Base-by-base conservation (phyloP, 2,329 filamentous ascomycete species). In the Pseudocercospora crystallina region DNA sequence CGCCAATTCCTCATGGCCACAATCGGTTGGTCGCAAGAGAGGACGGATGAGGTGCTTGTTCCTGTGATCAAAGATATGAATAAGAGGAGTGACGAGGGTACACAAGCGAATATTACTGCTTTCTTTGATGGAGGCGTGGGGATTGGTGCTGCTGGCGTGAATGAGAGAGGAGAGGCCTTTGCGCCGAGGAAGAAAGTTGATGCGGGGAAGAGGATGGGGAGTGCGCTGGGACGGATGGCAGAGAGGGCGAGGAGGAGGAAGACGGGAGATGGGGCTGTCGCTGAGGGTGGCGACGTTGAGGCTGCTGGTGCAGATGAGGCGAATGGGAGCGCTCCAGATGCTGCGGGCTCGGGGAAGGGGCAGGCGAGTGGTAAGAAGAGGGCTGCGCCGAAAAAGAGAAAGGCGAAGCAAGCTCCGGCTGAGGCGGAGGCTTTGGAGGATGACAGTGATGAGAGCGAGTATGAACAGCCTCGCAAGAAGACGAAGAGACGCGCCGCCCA, bases 41-140 rank as follows among this genome's bases (percentile, higher is more conserved):
- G 90, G 7, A 97, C 92, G 0, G 94, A 99, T 64, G 94, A 99
- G 70, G 88, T 99, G 2, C 80, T 99, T 1, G 89, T 99, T 1
- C 94, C 94, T 0, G 95, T 99, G 1, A 94, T 99, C 57, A 81
- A 85, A 49, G 94, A 99, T 65, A 95, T 99, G 88, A 97, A 97
- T 67, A 82, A 83, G 3, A 80, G 94, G 34, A 87, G 89, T 58
- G 79, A 83, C 26, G 94, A 97, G 72, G 94, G 94, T 5, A 97
- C 92, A 13, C 94, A 99, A 75, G 85, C 84, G 51, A 99, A 99
- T 61, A 96, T 99, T 59, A 99, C 94, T n/a, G 79, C 85, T 17
- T 99, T 85, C 69, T 96, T 97, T 68, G 82, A 83, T 10, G 92
- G 92, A 0, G 72, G 75, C 4, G 84, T 90, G 0, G 88, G 88